These are phyloP conservation scores for Cyanidiococcus yangmingshanensis DNA, from an alignment of 23 red algal genomes.

Conservation along the genomic window DNA sequence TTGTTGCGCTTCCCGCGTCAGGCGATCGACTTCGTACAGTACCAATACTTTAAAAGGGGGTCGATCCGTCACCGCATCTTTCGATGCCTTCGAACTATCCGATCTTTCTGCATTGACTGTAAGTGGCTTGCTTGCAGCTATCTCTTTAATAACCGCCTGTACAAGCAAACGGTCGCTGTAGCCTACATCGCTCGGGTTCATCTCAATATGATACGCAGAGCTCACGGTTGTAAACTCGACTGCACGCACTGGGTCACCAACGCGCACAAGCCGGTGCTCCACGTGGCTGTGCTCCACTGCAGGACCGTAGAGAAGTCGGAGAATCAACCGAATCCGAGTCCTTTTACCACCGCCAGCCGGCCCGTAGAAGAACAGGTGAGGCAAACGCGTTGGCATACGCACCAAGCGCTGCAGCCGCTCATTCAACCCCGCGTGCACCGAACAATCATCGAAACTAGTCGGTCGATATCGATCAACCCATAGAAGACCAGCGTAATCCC, in stretches of 20 bases:
- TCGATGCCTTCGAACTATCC: neutral
- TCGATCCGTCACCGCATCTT: conserved; percentile 10
- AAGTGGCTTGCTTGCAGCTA: conserved; percentile 67
- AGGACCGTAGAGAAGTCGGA: conserved; percentile 57
- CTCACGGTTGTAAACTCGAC: conserved; percentile 76
- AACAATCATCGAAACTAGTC: conserved; percentile 30
- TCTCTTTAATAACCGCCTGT: conserved; percentile 96
- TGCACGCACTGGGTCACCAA: conserved; percentile 53
- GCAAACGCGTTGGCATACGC: conserved; percentile 31
- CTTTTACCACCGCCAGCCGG: conserved; percentile 91
- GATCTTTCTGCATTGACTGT: neutral
- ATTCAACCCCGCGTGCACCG: conserved; percentile 48
- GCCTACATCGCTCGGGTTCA: conserved; percentile 90
- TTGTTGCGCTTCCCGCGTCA: conserved; percentile 80
- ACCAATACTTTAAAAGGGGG: conserved; percentile 74
- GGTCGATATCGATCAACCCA: conserved; percentile 96
- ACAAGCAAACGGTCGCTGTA: conserved; percentile 71
- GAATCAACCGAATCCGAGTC: conserved; percentile 46
- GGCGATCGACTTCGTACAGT: conserved; percentile 80
- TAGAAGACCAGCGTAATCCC: conserved; percentile 32
- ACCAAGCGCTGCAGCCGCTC: conserved; percentile 42
- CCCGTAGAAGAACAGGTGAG: conserved; percentile 95
- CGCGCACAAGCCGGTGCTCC: conserved; percentile 62
- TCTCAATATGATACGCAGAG: conserved; percentile 81
- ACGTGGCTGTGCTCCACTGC: conserved; percentile 67